Evolutionary conservation across 371 early-diverging fungal species (phyloP).

Genomic region (Mortierella sp.): DNA sequence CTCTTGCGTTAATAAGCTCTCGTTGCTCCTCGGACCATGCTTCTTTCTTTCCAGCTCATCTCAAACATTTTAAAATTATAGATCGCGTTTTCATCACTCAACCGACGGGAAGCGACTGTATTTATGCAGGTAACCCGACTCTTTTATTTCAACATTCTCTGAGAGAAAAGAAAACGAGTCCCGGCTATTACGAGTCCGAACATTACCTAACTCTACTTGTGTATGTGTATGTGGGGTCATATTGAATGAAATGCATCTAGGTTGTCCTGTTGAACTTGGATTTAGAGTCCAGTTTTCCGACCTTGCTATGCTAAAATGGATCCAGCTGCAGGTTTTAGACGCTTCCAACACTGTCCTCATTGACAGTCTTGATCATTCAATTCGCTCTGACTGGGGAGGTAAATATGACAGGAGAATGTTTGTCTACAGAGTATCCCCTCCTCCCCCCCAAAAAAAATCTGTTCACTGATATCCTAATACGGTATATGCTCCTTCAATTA

Average conservation of each 20-base stretch:
- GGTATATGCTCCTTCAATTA: neutral
- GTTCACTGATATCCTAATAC: neutral
- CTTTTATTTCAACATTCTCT: no score
- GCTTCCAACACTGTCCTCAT: constrained; percentile 8
- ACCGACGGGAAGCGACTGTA: neutral
- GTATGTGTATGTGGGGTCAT: no score
- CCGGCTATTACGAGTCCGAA: no score
- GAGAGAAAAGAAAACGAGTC: no score
- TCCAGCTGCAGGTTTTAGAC: constrained; percentile 18
- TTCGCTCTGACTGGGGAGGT: constrained; percentile 28
- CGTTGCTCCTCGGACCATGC: no score
- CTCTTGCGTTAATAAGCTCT: no score
- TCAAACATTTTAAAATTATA: neutral
- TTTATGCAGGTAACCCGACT: constrained; percentile 5
- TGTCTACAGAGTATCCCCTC: no score
- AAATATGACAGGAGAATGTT: neutral
- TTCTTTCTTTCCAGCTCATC: no score
- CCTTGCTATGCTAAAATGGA: constrained; percentile 17
- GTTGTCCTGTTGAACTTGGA: constrained; percentile 13
- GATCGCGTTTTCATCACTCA: constrained; percentile 9
- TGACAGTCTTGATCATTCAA: constrained; percentile 8
- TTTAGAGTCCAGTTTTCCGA: constrained; percentile 20
- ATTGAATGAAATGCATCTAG: neutral
- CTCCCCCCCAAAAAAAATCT: no score
- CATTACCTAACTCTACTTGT: no score